These are phyloP conservation scores for Tagetes patula DNA, from an alignment of 129 eudicot species.

Conservation along the genomic window DNA sequence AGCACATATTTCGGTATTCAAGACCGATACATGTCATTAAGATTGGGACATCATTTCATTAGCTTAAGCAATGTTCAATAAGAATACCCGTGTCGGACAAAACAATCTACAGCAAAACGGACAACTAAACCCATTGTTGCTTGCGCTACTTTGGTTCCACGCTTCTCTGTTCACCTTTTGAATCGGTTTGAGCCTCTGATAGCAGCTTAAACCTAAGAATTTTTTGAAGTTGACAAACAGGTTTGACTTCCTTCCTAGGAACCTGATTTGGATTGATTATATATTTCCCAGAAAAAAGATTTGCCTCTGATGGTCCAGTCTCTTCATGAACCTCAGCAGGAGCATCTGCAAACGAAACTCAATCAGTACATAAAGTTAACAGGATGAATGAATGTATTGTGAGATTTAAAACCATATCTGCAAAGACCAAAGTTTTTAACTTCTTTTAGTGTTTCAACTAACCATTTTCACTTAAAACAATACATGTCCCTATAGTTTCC, in stretches of 20 bases:
- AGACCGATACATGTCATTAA: too few species aligned
- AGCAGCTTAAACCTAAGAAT: constrained; percentile 63
- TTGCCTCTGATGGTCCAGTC: constrained; percentile 57
- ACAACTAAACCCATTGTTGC: background rate
- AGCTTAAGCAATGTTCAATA: too few species aligned
- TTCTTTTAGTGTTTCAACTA: constrained; percentile 20
- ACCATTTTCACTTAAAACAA: constrained; percentile 74
- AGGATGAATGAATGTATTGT: background rate
- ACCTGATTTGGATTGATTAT: constrained; percentile 45
- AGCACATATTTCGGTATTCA: too few species aligned
- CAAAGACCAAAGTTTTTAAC: constrained; percentile 3
- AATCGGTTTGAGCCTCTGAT: constrained; percentile 23
- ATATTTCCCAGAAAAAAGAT: constrained; percentile 43
- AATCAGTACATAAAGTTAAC: background rate
- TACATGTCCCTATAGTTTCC: constrained; percentile 81
- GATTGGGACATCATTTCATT: too few species aligned
- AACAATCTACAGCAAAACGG: constrained; percentile 2
- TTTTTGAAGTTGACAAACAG: constrained; percentile 58
- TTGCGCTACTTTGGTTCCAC: constrained; percentile 12
- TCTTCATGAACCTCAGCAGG: constrained; percentile 54
- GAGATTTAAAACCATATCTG: background rate
- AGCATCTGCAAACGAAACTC: constrained; percentile 44
- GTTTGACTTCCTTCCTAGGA: constrained; percentile 55
- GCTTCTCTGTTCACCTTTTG: constrained; percentile 12
- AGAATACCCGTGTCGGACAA: background rate